Base-by-base conservation (phyloP, 1,284 basidiomycete genomes). In the Trichosporon inkin region DNA sequence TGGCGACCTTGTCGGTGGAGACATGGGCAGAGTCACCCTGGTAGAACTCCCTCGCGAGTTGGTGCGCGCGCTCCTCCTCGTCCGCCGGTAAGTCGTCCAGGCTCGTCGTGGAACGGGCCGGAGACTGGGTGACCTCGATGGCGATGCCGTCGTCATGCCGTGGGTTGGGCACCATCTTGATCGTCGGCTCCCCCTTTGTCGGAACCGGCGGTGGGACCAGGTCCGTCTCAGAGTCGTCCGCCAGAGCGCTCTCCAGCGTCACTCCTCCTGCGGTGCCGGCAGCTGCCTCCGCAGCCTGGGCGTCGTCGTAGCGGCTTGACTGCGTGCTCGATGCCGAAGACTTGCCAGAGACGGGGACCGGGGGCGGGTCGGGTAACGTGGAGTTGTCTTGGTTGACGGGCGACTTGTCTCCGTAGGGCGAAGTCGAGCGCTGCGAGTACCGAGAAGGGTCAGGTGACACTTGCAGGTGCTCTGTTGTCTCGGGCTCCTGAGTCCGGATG, bases 1-100 rank as follows among this genome's bases (percentile, higher is more conserved):
- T 91, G 1, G 95, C 92, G 69, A 97, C 90, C 81, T 94, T 95
- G 68, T 95, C 92, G 68, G 87, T 87, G 19, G 85, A 82, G 65
- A 95, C 75, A 73, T 93, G 93, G 3, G 83, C 82, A 66, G 88
- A 86, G 71, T 98, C 91, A 71, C 93, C 90, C n/a, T 85, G 83
- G 84, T 90, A 91, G 74, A 90, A 93, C 61, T 86, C 84, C 53
- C 81, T 78, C 0, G 94, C 93, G 47, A 91, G 77, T 54, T 87
- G 86, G 68, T 84, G 85, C 0, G 86, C 92, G 62, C 84, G 82
- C 24, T 82, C 79, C 59, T 90, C 87, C 28, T 81, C 63, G 32
- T 63, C 69, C 13, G 40, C 41, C 20, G 61, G 60, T 7, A 57
- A 41, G 36, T 62, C 61, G 41, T 44, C 47, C 32, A 64, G 56